Percentiles rank a stretch among this genome's conserved stretches.
Conservation (phyloP, 805 yeast genomes). For the Yarrowia alimentaria region DNA sequence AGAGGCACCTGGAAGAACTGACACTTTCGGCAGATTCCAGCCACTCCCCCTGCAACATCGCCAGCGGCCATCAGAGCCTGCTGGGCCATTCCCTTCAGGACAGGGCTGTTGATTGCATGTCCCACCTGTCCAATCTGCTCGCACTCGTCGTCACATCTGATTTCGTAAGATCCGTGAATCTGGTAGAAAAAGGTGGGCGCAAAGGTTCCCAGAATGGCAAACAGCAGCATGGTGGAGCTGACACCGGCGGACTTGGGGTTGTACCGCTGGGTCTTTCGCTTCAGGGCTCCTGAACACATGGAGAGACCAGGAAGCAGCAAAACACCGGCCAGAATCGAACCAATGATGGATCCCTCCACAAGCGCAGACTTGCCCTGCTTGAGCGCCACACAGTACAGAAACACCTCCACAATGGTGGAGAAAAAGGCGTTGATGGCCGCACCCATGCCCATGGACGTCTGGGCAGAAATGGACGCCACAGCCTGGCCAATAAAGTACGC, state of each 20-base stretch:
- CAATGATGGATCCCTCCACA: constrained; percentile 95
- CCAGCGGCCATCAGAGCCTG: too few relatives aligned
- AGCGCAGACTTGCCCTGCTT: constrained; percentile 78
- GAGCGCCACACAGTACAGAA: constrained; percentile 86
- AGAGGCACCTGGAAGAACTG: constrained; percentile 76
- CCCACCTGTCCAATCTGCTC: constrained; percentile 26
- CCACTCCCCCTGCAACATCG: background rate
- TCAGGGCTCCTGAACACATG: constrained; percentile 96
- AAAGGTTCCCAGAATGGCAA: constrained; percentile 85
- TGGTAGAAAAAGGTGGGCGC: constrained; percentile 89
- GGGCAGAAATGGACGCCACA: constrained; percentile 98
- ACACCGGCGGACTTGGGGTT: constrained; percentile 97
- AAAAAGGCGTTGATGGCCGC: constrained; percentile 97
- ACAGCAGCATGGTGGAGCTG: constrained; percentile 89
- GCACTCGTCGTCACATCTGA: constrained; percentile 52
- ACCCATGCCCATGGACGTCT: constrained; percentile 98
- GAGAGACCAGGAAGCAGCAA: constrained; percentile 87
- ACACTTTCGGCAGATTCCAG: constrained; percentile 57
- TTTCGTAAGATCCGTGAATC: constrained; percentile 82
- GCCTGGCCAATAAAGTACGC: constrained; percentile 98
- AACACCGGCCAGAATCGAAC: constrained; percentile 90
- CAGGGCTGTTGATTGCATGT: background rate
- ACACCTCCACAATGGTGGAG: constrained; percentile 92
- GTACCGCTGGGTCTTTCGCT: constrained; percentile 88
- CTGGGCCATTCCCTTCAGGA: too few relatives aligned